These are phyloP conservation scores for Apocynum venetum DNA, from an alignment of 257 asterid genomes.

Conservation along the genomic window DNA sequence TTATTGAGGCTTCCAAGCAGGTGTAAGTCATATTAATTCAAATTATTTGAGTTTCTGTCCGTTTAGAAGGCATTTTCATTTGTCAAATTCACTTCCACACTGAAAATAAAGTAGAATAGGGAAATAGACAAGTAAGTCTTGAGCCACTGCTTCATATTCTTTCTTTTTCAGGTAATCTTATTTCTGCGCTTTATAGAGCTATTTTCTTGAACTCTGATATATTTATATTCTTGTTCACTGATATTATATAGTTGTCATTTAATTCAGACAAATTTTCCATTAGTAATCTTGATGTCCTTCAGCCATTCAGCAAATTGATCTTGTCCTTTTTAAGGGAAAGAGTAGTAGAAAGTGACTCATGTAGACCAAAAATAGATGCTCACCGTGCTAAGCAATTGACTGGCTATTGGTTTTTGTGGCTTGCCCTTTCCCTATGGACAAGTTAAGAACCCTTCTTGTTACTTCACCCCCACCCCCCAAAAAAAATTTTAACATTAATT, in stretches of 20 bases:
- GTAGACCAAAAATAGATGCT: neutral
- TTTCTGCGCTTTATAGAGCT: neutral
- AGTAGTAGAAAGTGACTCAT: neutral
- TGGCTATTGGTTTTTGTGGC: no score
- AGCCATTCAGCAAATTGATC: no score
- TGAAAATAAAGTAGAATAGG: constrained; percentile 39
- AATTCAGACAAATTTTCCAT: neutral
- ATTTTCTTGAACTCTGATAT: neutral
- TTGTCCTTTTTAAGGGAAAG: neutral
- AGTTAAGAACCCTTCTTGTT: no score
- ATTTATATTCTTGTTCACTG: neutral
- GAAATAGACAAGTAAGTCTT: constrained; percentile 4
- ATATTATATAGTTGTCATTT: neutral
- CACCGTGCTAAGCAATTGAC: no score
- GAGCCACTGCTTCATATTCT: neutral
- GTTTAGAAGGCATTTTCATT: constrained; percentile 24
- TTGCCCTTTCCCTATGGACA: no score
- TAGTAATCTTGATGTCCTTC: neutral
- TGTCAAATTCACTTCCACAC: constrained; percentile 20
- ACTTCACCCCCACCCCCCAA: no score
- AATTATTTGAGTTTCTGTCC: constrained; percentile 29
- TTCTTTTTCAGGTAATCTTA: neutral
- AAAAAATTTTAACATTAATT: no score
- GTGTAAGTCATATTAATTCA: constrained; percentile 11
- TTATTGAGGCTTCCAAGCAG: constrained; percentile 9